A percentile compares a stretch with the other conserved stretches of the same genome.
phyloP scores from a whole-genome alignment of 164 flowering plant genomes.

The Vitis labrusca region DNA sequence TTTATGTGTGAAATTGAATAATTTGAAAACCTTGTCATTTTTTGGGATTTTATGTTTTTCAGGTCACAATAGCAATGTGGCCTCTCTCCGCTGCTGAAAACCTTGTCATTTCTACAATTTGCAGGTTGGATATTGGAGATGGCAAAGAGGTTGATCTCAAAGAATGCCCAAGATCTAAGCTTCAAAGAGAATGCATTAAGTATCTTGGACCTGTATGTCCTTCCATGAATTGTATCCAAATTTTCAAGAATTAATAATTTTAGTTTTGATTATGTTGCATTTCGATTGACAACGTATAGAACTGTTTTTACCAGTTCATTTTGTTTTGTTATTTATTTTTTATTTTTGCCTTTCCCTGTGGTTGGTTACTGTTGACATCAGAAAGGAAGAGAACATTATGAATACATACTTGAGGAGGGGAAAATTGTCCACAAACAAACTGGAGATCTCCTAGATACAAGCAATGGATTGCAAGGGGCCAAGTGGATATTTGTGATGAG shows the following conservation, averaged over 20 bases:
- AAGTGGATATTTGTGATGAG: slow-evolving; percentile 96
- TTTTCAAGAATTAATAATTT: neutral
- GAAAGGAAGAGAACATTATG: slow-evolving; percentile 80
- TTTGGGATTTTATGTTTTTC: no score
- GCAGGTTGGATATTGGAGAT: slow-evolving; percentile 94
- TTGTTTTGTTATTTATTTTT: neutral
- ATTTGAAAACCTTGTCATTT: no score
- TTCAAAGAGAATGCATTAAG: slow-evolving; percentile 74
- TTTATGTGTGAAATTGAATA: no score
- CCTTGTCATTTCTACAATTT: neutral
- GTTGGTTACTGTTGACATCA: slow-evolving; percentile 25
- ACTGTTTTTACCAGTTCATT: neutral
- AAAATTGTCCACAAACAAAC: slow-evolving; percentile 56
- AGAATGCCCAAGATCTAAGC: slow-evolving; percentile 74
- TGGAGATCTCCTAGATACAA: slow-evolving; percentile 60
- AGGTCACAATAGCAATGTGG: no score
- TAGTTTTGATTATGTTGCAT: neutral
- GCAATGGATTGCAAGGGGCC: slow-evolving; percentile 25
- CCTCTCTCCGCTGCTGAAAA: neutral
- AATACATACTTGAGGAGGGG: slow-evolving; percentile 61
- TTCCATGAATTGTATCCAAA: neutral
- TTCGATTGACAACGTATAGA: neutral
- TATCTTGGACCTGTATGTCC: slow-evolving; percentile 92
- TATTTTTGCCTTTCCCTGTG: neutral
- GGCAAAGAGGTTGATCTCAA: slow-evolving; percentile 79